These are phyloP conservation scores for Pisolithus microcarpus DNA, from an alignment of 768 basidiomycete species.

Conservation along the genomic window DNA sequence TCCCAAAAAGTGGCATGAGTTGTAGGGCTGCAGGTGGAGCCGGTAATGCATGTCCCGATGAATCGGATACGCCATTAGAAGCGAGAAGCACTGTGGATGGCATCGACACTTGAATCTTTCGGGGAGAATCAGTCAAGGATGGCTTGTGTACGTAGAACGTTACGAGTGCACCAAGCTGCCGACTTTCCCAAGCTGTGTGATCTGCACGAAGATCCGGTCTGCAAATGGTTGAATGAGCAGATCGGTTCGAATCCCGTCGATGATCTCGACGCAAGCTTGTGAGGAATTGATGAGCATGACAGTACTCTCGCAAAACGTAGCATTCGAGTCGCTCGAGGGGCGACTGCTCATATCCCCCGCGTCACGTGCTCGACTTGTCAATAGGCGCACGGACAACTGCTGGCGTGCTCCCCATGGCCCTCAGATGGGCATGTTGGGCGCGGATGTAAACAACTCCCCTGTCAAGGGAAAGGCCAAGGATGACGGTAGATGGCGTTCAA, in stretches of 20 bases:
- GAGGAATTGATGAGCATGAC: conserved; percentile 20
- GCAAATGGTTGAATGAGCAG: conserved; percentile 71
- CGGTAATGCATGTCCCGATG: conserved; percentile 39
- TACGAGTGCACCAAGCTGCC: conserved; percentile 62
- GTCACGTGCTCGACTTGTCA: too few species aligned
- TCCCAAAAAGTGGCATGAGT: conserved; percentile 72
- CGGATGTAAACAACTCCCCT: conserved; percentile 28
- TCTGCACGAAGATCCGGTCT: conserved; percentile 77
- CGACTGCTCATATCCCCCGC: too few species aligned
- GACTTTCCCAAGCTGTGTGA: conserved; percentile 88
- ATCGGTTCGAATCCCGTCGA: conserved; percentile 54
- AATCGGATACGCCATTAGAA: conserved; percentile 31
- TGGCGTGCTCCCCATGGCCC: not conserved
- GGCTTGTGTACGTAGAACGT: not conserved
- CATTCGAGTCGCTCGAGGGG: too few species aligned
- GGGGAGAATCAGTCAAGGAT: conserved; percentile 5
- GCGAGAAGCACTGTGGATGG: conserved; percentile 55
- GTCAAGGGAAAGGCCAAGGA: conserved; percentile 51
- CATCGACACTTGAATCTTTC: conserved; percentile 74
- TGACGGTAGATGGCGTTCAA: conserved; percentile 48
- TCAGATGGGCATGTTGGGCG: conserved; percentile 16
- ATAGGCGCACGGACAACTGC: too few species aligned
- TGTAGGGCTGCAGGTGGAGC: conserved; percentile 65
- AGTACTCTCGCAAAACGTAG: not conserved
- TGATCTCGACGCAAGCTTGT: conserved; percentile 45